Evolutionary conservation across 441 rosid genomes (phyloP).

Genomic region (Cnidoscolus chayamansa): DNA sequence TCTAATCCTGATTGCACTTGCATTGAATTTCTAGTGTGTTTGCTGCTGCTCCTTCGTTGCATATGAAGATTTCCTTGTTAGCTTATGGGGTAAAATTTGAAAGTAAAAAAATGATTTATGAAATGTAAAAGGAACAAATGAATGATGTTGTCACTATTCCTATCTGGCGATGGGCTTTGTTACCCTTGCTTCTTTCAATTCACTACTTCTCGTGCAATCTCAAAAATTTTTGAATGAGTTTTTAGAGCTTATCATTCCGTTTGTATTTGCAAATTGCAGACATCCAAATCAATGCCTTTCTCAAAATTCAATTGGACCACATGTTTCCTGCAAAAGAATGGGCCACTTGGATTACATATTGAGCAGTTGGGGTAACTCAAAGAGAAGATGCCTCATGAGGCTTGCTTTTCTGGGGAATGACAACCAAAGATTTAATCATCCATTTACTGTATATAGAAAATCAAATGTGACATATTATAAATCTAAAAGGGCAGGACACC

Average conservation of each 20-base stretch:
- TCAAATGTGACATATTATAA: constrained; percentile 25
- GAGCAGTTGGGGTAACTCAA: constrained; percentile 44
- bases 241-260: constrained; percentile 14
- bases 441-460: constrained; percentile 31
- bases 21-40: constrained; percentile 6
- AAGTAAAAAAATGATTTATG: not conserved
- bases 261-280: constrained; percentile 40
- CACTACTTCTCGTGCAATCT: not conserved
- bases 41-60: not conserved
- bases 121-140: not conserved
- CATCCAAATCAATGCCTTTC: constrained; percentile 48
- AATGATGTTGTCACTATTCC: not conserved
- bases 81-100: not conserved
- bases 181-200: not conserved
- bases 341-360: constrained; percentile 39
- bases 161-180: not conserved
- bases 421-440: constrained; percentile 25
- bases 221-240: not conserved
- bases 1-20: not conserved
- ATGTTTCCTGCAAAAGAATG: constrained; percentile 37
- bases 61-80: not conserved
- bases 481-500: constrained; percentile 36
- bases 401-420: constrained; percentile 34
- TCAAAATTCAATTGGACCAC: constrained; percentile 38
- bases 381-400: constrained; percentile 38